Base-by-base conservation (phyloP, 1,284 basidiomycete species). In the Moesziomyces sp. region DNA sequence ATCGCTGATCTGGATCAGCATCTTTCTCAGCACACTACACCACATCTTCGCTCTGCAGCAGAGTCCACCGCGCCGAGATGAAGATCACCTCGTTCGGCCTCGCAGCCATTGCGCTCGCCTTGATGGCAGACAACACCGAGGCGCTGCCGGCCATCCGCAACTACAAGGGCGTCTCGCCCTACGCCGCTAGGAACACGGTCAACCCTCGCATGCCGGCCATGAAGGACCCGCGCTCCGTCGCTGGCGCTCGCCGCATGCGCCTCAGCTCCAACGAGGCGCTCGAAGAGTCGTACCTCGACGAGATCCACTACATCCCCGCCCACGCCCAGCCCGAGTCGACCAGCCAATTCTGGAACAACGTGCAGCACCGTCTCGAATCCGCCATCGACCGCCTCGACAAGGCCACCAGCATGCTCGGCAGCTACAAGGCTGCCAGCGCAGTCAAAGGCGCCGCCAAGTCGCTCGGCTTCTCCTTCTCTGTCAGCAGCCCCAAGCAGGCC, bases 251-350 rank as follows among this genome's bases (percentile, higher is more conserved):
- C 19, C 50, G 60, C 19, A 64, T 68, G 71, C 71, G 71, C 55
- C 71, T 74, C 53, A 52, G 49, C 45, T 65, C 61, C 51, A 74
- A 74, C 58, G 61, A 64, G 26, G 50, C 52, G 11, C 54, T 64
- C 46, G 60, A 66, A 44, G 64, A 69, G 58, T 66, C 73, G n/a
- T 71, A 75, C 48, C 58, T 69, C 40, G 74, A 77, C 51, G 61
- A 65, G 52, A 62, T 67, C 3, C 67, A 69, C 65, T 75, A 75
- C 53, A 48, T 66, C 38, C 54, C 65, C 23, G 45, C 28, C 23
- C 13, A 67, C 45, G 46, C 23, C 13, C 40, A 52, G 30, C 26
- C 52, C 26, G 73, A 64, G 33, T 42, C 51, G 4, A 48, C 54
- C 21, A 64, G 64, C 43, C 75, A 64, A 43, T 74, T 74, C 58